Evolutionary conservation across 208 protist species (phyloP).

Genomic region (Crithidia expoeki): DNA sequence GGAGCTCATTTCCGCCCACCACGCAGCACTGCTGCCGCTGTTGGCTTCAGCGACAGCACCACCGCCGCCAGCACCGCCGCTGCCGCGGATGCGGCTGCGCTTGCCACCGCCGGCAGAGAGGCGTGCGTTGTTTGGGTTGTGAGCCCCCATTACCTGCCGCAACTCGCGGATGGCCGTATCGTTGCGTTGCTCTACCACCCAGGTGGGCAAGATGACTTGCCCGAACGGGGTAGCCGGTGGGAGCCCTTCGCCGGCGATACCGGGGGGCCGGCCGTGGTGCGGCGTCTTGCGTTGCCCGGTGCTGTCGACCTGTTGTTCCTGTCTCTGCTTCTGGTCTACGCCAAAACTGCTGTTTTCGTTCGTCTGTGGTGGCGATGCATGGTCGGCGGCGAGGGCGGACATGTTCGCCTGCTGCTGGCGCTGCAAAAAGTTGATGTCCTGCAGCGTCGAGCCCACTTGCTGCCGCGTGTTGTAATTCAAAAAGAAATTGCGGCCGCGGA

Average conservation of each 20-base stretch:
- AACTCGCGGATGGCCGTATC: constrained; percentile 87
- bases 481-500: constrained; percentile 57
- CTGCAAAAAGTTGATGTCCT: constrained; percentile 58
- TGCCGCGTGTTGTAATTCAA: constrained; percentile 37
- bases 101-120: constrained; percentile 44
- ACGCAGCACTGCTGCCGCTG: constrained; percentile 50
- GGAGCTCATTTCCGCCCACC: constrained; percentile 88
- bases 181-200: constrained; percentile 89
- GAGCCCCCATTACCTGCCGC: constrained; percentile 80
- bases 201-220: constrained; percentile 79
- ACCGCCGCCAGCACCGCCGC: too few species aligned
- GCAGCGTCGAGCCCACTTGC: constrained; percentile 46
- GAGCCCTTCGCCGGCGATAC: constrained; percentile 33
- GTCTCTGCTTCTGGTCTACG: not conserved
- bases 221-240: constrained; percentile 72
- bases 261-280: constrained; percentile 16
- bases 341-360: not conserved
- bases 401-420: constrained; percentile 42
- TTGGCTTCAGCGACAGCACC: constrained; percentile 23
- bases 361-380: constrained; percentile 5
- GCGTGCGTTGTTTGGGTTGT: constrained; percentile 67
- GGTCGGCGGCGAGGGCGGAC: constrained; percentile 25
- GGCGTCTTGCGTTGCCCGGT: constrained; percentile 27
- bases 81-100: constrained; percentile 47
- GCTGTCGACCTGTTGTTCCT: constrained; percentile 12